phyloP scores from a whole-genome alignment of 371 early-diverging fungal genomes.

The Dichotomocladium elegans region DNA sequence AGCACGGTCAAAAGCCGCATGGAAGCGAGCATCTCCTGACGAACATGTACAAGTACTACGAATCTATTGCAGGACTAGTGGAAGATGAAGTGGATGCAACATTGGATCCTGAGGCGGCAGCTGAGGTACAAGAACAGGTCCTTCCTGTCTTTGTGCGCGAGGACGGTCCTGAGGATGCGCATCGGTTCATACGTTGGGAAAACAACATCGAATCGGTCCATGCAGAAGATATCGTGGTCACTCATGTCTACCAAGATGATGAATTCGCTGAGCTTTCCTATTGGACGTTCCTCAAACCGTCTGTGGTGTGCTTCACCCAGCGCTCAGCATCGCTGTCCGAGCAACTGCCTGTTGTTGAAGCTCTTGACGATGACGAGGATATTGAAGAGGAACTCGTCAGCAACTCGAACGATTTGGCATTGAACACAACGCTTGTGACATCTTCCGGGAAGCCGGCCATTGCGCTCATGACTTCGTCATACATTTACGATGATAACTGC shows the following conservation, averaged over 20 bases:
- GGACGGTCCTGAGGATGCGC: slow-evolving; percentile 20
- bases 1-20: slow-evolving; percentile 11
- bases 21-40: slow-evolving; percentile 25
- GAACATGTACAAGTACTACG: slow-evolving; percentile 27
- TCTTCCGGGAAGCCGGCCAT: slow-evolving; percentile 16
- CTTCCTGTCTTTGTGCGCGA: slow-evolving; percentile 26
- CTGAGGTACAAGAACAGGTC: slow-evolving; percentile 27
- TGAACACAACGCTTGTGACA: not conserved
- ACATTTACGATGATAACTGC: slow-evolving; percentile 53
- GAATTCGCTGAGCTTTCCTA: slow-evolving; percentile 27
- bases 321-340: slow-evolving; percentile 2
- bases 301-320: slow-evolving; percentile 16
- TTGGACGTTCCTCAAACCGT: slow-evolving; percentile 25
- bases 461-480: slow-evolving; percentile 58
- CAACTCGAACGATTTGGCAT: not conserved
- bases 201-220: slow-evolving; percentile 40
- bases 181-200: slow-evolving; percentile 33
- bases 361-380: slow-evolving; percentile 13
- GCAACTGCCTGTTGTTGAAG: slow-evolving; percentile 9
- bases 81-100: slow-evolving; percentile 19
- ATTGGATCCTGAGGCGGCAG: slow-evolving; percentile 18
- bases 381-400: not conserved
- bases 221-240: slow-evolving; percentile 22
- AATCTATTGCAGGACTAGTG: slow-evolving; percentile 7
- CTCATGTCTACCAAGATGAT: slow-evolving; percentile 34